A percentile compares a stretch with the other conserved stretches of the same genome.
Evolutionary conservation across 345 rosid species (phyloP).

Genomic region (Microcos paniculata): DNA sequence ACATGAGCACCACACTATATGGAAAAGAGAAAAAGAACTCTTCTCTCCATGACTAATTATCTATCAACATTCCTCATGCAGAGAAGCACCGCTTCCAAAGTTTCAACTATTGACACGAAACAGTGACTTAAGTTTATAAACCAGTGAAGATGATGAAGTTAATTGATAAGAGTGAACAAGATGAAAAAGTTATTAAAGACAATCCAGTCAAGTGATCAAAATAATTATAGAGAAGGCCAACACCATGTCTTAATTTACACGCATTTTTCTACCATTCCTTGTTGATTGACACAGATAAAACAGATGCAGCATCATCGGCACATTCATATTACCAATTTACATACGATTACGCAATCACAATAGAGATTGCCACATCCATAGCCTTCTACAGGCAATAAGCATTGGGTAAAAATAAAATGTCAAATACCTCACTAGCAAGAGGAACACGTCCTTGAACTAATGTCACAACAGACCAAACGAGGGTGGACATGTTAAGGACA

Average conservation of each 20-base stretch:
- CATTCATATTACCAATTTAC: neutral
- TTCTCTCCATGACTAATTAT: neutral
- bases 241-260: neutral
- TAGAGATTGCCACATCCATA: neutral
- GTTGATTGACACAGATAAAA: no score
- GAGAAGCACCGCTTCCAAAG: neutral
- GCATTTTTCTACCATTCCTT: neutral
- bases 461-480: conserved; percentile 87
- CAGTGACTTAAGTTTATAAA: neutral
- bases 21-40: neutral
- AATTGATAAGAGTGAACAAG: neutral
- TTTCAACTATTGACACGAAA: neutral
- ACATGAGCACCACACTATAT: neutral
- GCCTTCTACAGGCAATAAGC: neutral
- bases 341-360: neutral
- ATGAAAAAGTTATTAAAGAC: neutral
- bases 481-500: conserved; percentile 95
- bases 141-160: neutral
- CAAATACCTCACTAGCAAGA: conserved; percentile 93
- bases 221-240: neutral
- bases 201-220: neutral
- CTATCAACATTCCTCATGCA: neutral
- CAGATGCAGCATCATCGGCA: neutral
- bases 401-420: conserved; percentile 5
- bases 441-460: conserved; percentile 90